Evolutionary conservation across 2,329 filamentous ascomycete genomes (phyloP).

Genomic region (Pseudovirgaria hyperparasitica): DNA sequence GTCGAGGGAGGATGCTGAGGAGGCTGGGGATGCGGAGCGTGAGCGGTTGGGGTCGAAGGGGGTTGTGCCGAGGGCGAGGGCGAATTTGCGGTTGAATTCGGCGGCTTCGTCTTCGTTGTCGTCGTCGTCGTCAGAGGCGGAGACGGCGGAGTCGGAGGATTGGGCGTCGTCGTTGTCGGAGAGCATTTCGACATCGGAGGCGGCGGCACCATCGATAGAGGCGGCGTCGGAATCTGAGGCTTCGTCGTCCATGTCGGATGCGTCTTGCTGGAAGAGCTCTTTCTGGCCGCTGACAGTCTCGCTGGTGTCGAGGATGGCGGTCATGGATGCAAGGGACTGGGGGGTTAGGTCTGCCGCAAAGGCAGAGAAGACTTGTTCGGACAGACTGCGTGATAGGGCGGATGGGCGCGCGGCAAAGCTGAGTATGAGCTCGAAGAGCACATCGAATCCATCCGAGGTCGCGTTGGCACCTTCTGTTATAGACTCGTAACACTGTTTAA

Average conservation of each 20-base stretch:
- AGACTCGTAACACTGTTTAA: constrained; percentile 61
- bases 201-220: constrained; percentile 31
- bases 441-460: constrained; percentile 40
- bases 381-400: constrained; percentile 70
- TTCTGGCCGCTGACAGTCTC: constrained; percentile 77
- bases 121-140: constrained; percentile 64
- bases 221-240: constrained; percentile 35
- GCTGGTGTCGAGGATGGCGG: constrained; percentile 60
- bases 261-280: constrained; percentile 62
- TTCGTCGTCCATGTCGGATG: constrained; percentile 30
- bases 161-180: constrained; percentile 36
- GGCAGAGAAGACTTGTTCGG: constrained; percentile 74
- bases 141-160: constrained; percentile 44
- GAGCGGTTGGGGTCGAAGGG: no score
- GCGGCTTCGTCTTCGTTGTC: constrained; percentile 85
- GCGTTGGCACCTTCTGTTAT: constrained; percentile 20
- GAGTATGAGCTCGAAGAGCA: constrained; percentile 78
- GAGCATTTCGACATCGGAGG: constrained; percentile 32
- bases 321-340: constrained; percentile 55
- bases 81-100: no score
- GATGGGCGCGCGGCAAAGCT: constrained; percentile 81
- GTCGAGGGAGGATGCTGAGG: no score
- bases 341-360: constrained; percentile 66
- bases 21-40: no score
- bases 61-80: no score